These are phyloP conservation scores for Sporothrix brunneoviolacea DNA, from an alignment of 2,329 filamentous ascomycete genomes.

Conservation along the genomic window DNA sequence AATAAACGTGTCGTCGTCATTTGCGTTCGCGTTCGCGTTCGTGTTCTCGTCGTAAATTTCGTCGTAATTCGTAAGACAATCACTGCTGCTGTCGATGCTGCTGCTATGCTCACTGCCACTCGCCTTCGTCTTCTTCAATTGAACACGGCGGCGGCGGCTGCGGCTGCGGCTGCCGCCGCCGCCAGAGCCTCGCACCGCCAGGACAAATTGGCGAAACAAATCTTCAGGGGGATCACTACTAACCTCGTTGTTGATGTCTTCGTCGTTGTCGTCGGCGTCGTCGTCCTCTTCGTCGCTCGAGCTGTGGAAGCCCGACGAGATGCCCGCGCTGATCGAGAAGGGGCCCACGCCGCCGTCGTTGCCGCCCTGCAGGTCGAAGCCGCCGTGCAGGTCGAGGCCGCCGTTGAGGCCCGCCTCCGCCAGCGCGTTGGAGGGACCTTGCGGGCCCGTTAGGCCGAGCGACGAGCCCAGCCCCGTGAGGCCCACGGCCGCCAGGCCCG, in stretches of 20 bases:
- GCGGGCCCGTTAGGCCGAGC: constrained; percentile 27
- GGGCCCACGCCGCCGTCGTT: constrained; percentile 60
- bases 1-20: neutral
- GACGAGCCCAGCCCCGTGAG: constrained; percentile 38
- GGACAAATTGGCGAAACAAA: neutral
- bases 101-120: too few relatives aligned
- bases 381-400: constrained; percentile 56
- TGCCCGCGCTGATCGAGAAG: constrained; percentile 66
- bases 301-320: constrained; percentile 83
- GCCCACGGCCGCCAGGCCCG: constrained; percentile 41
- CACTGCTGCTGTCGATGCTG: too few relatives aligned
- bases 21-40: too few relatives aligned
- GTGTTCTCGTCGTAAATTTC: too few relatives aligned
- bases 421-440: constrained; percentile 58
- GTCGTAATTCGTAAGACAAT: too few relatives aligned
- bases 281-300: constrained; percentile 96
- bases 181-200: too few relatives aligned
- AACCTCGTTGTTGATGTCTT: constrained; percentile 64
- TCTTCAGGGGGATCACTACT: constrained; percentile 31
- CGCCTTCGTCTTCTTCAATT: neutral
- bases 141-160: neutral
- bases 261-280: constrained; percentile 79
- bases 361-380: constrained; percentile 29
- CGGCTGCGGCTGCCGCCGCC: too few relatives aligned
- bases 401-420: constrained; percentile 77